A percentile compares a stretch with the other conserved stretches of the same genome.
Conservation (phyloP, 805 yeast genomes). For the Blastobotrys mokoenaii region DNA sequence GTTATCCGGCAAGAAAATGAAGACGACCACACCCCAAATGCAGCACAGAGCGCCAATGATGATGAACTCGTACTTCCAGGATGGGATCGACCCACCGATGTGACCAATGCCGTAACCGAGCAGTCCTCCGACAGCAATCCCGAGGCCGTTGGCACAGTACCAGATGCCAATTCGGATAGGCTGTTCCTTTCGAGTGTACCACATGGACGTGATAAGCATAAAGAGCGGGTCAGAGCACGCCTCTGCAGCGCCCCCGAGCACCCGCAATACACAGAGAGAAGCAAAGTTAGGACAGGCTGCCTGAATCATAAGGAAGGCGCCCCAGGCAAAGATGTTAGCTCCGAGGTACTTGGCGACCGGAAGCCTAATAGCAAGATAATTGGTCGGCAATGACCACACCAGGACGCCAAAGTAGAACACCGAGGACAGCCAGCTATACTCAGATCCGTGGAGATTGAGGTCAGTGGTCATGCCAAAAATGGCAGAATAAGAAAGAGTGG, state of each 20-base stretch:
- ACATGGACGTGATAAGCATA: slow-evolving; percentile 52
- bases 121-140: slow-evolving; percentile 23
- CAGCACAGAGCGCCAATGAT: slow-evolving; percentile 54
- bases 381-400: slow-evolving; percentile 37
- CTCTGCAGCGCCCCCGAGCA: slow-evolving; percentile 14
- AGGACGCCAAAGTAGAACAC: slow-evolving; percentile 41
- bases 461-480: slow-evolving; percentile 41
- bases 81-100: slow-evolving; percentile 25
- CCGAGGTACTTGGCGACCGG: slow-evolving; percentile 19
- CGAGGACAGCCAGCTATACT: slow-evolving; percentile 38
- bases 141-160: slow-evolving; percentile 29
- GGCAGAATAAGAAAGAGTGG: slow-evolving; percentile 44
- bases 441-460: slow-evolving; percentile 32
- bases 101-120: slow-evolving; percentile 20
- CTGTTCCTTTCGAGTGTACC: slow-evolving; percentile 40
- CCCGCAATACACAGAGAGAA: slow-evolving; percentile 10
- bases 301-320: slow-evolving; percentile 12
- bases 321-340: slow-evolving; percentile 14
- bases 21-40: slow-evolving; percentile 39
- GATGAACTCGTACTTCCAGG: slow-evolving; percentile 57
- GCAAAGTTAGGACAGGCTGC: slow-evolving; percentile 13
- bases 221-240: slow-evolving; percentile 37
- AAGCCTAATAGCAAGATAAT: slow-evolving; percentile 29
- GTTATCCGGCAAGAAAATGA: slow-evolving; percentile 46
- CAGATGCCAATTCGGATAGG: slow-evolving; percentile 42